Evolutionary conservation across 768 basidiomycete species (phyloP).

Genomic region (Leccinum boreale): DNA sequence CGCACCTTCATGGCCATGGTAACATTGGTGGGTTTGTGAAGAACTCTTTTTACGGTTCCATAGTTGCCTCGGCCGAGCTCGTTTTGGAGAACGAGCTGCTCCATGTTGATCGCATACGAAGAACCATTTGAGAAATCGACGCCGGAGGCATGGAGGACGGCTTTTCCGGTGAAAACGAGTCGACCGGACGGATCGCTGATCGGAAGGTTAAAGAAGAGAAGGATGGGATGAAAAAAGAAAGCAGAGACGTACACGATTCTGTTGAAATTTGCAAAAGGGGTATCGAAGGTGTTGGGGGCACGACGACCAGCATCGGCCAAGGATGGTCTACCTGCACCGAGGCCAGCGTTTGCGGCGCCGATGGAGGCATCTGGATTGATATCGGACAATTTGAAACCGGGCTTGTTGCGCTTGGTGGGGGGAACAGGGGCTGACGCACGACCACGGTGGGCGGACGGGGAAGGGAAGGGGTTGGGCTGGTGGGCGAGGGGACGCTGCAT

Average conservation of each 20-base stretch:
- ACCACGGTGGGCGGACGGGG: conserved; percentile 25
- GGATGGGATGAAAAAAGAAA: conserved; percentile 2
- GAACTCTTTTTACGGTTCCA: conserved; percentile 94
- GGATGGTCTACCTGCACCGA: conserved; percentile 65
- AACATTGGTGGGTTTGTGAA: conserved; percentile 92
- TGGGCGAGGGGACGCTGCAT: conserved; percentile 29
- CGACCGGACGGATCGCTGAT: conserved; percentile 91
- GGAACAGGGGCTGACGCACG: conserved; percentile 37
- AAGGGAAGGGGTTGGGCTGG: conserved; percentile 36
- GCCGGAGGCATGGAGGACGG: conserved; percentile 85
- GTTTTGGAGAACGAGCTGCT: conserved; percentile 83
- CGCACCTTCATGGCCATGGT: conserved; percentile 98
- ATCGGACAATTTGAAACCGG: conserved; percentile 60
- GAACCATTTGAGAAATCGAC: conserved; percentile 88
- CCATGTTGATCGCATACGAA: conserved; percentile 93
- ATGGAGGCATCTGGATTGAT: conserved; percentile 51
- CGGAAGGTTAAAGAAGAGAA: conserved; percentile 1
- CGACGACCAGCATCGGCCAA: conserved; percentile 39
- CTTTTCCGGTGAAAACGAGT: conserved; percentile 91
- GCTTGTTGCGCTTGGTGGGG: conserved; percentile 43
- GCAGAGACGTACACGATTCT: conserved; percentile 78
- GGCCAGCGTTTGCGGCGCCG: conserved; percentile 60
- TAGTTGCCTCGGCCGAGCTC: conserved; percentile 97
- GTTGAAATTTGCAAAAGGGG: conserved; percentile 89
- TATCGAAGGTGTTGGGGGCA: conserved; percentile 46